Evolutionary conservation across 1,284 basidiomycete species (phyloP).

Genomic region (Ustilago sp.): DNA sequence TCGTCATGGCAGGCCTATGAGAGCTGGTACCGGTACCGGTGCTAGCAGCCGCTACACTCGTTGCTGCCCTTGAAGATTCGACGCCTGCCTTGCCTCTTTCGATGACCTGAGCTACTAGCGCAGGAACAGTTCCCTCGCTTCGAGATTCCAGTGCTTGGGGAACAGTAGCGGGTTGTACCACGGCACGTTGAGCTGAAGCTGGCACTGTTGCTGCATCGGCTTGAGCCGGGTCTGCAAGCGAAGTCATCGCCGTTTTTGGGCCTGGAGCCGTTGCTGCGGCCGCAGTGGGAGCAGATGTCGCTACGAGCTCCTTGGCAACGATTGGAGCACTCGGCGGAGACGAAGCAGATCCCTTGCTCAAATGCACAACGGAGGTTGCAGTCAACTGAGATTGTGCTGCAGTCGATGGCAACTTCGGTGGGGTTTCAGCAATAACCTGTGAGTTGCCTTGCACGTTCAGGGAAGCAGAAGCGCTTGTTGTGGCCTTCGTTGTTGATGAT

Average conservation of each 20-base stretch:
- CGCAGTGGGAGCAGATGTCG: neutral
- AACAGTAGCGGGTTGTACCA: neutral
- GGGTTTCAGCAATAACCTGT: neutral
- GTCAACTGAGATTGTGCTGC: neutral
- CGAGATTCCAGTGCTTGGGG: neutral
- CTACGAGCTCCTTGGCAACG: neutral
- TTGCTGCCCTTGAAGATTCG: conserved; percentile 4
- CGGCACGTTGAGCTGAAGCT: neutral
- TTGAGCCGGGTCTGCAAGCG: neutral
- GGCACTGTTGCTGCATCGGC: neutral
- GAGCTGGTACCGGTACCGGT: conserved; percentile 2
- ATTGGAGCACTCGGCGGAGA: conserved; percentile 3
- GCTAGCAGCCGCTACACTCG: conserved; percentile 13
- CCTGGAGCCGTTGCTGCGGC: neutral
- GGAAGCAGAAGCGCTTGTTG: neutral
- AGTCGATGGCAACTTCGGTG: neutral
- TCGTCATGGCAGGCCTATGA: neutral
- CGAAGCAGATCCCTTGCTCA: neutral
- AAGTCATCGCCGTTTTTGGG: neutral
- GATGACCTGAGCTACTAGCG: neutral
- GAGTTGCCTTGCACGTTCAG: neutral
- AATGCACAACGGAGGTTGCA: neutral
- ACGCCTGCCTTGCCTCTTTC: neutral
- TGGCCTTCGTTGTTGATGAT: neutral
- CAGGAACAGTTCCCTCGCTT: neutral